Evolutionary conservation across 306 rosid species (phyloP).

Genomic region (Quercus cerris): DNA sequence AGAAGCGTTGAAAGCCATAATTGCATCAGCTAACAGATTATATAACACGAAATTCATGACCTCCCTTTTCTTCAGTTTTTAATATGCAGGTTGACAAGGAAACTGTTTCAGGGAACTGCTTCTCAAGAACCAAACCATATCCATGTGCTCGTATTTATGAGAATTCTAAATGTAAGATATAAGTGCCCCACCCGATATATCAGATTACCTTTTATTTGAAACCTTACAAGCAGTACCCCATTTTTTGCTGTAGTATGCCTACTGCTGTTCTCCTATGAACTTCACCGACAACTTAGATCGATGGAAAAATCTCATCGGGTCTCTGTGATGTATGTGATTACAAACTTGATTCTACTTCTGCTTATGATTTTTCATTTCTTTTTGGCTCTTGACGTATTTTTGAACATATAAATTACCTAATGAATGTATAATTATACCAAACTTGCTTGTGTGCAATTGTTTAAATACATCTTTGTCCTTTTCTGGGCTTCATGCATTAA

Average conservation of each 20-base stretch:
- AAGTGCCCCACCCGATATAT: constrained; percentile 5
- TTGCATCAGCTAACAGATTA: not conserved
- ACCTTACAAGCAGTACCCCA: constrained; percentile 23
- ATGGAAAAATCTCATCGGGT: constrained; percentile 53
- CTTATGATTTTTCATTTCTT: constrained; percentile 17
- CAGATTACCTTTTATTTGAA: constrained; percentile 6
- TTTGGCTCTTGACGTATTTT: not conserved
- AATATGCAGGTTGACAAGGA: constrained; percentile 58
- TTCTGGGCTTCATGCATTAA: not conserved
- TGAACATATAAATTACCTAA: not conserved
- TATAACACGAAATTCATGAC: not conserved
- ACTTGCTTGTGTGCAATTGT: constrained; percentile 6
- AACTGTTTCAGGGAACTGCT: constrained; percentile 66
- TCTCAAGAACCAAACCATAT: constrained; percentile 43
- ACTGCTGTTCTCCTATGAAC: constrained; percentile 76
- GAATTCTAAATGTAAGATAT: constrained; percentile 73
- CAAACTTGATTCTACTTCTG: constrained; percentile 2
- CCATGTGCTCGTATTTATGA: constrained; percentile 74
- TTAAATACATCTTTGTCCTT: not conserved
- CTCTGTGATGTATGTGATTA: constrained; percentile 48
- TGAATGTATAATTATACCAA: constrained; percentile 7
- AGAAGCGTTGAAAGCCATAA: not conserved
- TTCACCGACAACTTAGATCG: constrained; percentile 61
- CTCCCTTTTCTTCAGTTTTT: constrained; percentile 39
- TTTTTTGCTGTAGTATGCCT: constrained; percentile 55